Conservation (phyloP, 352 stramenopile genomes). For the Aphanomyces euteiches region DNA sequence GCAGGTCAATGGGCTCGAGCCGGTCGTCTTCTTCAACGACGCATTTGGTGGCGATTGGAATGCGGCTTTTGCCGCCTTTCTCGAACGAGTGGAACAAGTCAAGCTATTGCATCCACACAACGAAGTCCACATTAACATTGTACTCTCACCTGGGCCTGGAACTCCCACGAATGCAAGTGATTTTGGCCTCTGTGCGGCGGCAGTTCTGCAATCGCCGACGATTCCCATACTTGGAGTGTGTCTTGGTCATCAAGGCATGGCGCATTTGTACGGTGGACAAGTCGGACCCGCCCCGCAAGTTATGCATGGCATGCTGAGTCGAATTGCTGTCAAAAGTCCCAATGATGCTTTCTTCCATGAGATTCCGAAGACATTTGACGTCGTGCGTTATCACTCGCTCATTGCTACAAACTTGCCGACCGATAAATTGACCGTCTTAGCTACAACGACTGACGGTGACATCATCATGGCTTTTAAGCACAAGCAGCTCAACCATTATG, state of each 20-base stretch:
- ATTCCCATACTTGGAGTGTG: slow-evolving; percentile 95
- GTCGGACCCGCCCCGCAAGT: slow-evolving; percentile 82
- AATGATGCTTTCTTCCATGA: slow-evolving; percentile 46
- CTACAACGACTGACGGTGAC: slow-evolving; percentile 56
- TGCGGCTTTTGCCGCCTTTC: slow-evolving; percentile 56
- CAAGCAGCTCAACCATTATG: slow-evolving; percentile 81
- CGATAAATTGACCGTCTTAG: slow-evolving; percentile 48
- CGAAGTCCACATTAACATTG: slow-evolving; percentile 63
- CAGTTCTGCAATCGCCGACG: slow-evolving; percentile 42
- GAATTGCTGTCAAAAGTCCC: slow-evolving; percentile 42
- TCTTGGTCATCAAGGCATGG: slow-evolving; percentile 95
- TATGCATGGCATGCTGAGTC: slow-evolving; percentile 92
- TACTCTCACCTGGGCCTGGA: slow-evolving; percentile 91
- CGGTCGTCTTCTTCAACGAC: slow-evolving; percentile 92
- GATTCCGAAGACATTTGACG: slow-evolving; percentile 73
- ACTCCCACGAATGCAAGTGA: slow-evolving; percentile 64
- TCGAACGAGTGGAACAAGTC: slow-evolving; percentile 41
- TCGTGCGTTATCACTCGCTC: slow-evolving; percentile 97
- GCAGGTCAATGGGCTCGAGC: slow-evolving; percentile 83
- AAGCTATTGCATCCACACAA: slow-evolving; percentile 39
- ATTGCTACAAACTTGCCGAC: slow-evolving; percentile 38
- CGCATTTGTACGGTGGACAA: slow-evolving; percentile 75
- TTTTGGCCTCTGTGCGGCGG: slow-evolving; percentile 87
- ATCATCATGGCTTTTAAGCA: slow-evolving; percentile 89
- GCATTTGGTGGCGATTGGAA: slow-evolving; percentile 65